These are phyloP conservation scores for Alloteropsis angusta DNA, from an alignment of 202 grass and related monocot genomes.

Conservation along the genomic window DNA sequence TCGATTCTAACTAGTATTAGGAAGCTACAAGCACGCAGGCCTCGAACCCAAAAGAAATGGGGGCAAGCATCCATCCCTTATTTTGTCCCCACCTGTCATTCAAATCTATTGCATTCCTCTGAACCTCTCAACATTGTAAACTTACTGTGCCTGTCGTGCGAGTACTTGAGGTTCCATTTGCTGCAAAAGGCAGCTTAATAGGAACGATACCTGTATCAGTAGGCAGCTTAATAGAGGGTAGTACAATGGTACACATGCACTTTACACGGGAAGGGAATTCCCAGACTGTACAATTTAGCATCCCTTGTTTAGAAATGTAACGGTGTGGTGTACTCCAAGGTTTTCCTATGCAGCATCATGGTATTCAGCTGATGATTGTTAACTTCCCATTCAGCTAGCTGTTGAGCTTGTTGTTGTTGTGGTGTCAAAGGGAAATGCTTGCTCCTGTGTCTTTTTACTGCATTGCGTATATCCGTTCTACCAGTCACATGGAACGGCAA, in stretches of 20 bases:
- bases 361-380: neutral
- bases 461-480: neutral
- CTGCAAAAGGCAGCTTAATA: neutral
- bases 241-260: neutral
- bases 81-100: neutral
- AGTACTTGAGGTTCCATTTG: neutral
- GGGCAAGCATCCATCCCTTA: neutral
- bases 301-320: neutral
- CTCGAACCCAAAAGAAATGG: neutral
- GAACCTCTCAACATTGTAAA: slow-evolving; percentile 1
- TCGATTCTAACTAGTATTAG: neutral
- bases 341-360: neutral
- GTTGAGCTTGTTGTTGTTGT: neutral
- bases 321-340: neutral
- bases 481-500: slow-evolving; percentile 1
- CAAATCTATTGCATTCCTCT: neutral
- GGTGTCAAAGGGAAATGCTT: neutral
- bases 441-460: neutral
- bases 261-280: neutral
- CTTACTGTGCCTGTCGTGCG: neutral
- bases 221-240: neutral
- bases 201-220: neutral
- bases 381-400: neutral
- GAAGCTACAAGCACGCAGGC: neutral
- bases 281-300: neutral